These are phyloP conservation scores for Elaphomyces granulatus DNA, from an alignment of 495 filamentous ascomycete genomes.

Conservation along the genomic window DNA sequence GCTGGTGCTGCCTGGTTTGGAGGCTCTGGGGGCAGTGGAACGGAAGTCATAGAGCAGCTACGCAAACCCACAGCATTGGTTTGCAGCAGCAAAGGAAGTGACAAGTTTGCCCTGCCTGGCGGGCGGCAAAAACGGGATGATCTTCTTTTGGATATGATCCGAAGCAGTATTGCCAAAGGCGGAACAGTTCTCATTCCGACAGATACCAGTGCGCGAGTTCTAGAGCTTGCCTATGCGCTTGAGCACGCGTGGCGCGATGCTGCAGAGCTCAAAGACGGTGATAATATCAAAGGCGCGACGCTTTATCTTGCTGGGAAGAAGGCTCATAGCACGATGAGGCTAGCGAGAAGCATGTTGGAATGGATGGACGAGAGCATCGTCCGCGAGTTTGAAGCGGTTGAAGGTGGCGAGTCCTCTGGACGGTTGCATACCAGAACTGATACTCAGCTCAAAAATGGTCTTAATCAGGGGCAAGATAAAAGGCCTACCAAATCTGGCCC, in stretches of 20 bases:
- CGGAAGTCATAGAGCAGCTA: conserved; percentile 84
- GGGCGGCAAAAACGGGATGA: conserved; percentile 73
- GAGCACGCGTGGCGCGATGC: conserved; percentile 81
- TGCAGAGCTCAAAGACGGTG: conserved; percentile 29
- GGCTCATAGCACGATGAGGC: conserved; percentile 66
- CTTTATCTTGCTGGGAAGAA: conserved; percentile 74
- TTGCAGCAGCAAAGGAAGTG: conserved; percentile 73
- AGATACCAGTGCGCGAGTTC: conserved; percentile 81
- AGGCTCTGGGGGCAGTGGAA: conserved; percentile 62
- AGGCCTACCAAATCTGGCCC: conserved; percentile 43
- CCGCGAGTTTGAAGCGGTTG: conserved; percentile 75
- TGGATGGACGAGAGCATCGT: conserved; percentile 97
- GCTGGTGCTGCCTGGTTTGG: conserved; percentile 89
- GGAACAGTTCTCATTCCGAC: conserved; percentile 93
- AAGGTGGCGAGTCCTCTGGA: conserved; percentile 32
- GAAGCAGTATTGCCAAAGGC: conserved; percentile 58
- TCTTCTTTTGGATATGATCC: conserved; percentile 65
- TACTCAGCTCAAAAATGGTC: conserved; percentile 15
- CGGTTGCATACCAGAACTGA: conserved; percentile 27
- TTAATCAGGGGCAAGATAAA: conserved; percentile 23
- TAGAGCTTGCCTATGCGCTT: conserved; percentile 86
- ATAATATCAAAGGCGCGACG: conserved; percentile 47
- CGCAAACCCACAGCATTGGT: conserved; percentile 86
- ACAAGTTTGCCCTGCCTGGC: conserved; percentile 51
- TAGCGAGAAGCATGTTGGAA: conserved; percentile 89